Conservation (phyloP, 2,329 filamentous ascomycete genomes). For the Aspergillus neoniger region DNA sequence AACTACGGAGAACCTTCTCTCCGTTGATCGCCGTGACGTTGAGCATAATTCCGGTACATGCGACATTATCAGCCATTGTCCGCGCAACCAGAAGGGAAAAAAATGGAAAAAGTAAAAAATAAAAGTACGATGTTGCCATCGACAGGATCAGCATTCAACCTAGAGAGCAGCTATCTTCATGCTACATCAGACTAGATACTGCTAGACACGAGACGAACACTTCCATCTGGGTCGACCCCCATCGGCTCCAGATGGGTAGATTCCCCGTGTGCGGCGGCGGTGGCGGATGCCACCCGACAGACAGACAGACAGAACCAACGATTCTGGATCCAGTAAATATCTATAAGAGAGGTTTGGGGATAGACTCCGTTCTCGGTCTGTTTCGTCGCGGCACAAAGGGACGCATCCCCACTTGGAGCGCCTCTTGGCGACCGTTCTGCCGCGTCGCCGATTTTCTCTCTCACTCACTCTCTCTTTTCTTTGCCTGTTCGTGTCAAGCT, state of each 20-base stretch:
- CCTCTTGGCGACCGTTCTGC: constrained; percentile 4
- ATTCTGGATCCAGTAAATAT: neutral
- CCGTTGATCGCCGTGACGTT: neutral
- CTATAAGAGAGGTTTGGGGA: neutral
- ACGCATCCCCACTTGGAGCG: constrained; percentile 1
- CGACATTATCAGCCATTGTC: neutral
- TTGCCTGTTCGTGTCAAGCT: constrained; percentile 1
- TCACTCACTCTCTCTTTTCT: neutral
- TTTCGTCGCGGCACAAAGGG: constrained; percentile 13
- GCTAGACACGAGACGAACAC: neutral
- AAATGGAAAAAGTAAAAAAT: too few species aligned
- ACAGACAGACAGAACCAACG: too few species aligned
- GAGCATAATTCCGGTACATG: neutral
- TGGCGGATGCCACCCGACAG: neutral
- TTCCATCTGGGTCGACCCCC: neutral
- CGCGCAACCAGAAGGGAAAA: neutral
- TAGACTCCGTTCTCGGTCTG: constrained; percentile 6
- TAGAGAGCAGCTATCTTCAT: neutral
- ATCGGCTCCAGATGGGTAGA: constrained; percentile 5
- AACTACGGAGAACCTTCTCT: neutral
- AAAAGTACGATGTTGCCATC: neutral
- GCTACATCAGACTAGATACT: neutral
- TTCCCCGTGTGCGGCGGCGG: constrained; percentile 4
- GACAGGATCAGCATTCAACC: neutral
- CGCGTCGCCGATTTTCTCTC: neutral